A percentile compares a stretch with the other conserved stretches of the same genome.
Conservation (phyloP, 2,329 filamentous ascomycete species). For the Hypomyces rosellus region DNA sequence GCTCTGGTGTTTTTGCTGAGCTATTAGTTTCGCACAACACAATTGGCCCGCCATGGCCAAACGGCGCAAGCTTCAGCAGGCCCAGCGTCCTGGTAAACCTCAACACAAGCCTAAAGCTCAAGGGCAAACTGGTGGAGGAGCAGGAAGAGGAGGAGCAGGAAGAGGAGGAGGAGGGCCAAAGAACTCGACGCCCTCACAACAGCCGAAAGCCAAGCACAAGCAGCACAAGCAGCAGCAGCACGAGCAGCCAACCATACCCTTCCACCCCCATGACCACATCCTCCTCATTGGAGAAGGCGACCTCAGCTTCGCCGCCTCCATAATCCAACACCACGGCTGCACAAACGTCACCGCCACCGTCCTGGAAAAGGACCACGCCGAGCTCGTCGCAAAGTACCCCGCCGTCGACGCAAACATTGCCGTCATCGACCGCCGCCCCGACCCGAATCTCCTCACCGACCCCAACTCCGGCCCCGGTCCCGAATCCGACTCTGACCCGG, state of each 20-base stretch:
- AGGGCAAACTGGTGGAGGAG: conserved; percentile 1
- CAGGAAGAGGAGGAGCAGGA: neutral
- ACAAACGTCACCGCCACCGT: conserved; percentile 63
- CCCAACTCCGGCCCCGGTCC: conserved; percentile 21
- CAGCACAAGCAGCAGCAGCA: conserved; percentile 21
- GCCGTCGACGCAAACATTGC: conserved; percentile 56
- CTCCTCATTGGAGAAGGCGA: conserved; percentile 76
- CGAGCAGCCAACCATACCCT: conserved; percentile 55
- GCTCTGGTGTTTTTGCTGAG: neutral
- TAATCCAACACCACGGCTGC: conserved; percentile 61
- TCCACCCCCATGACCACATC: conserved; percentile 59
- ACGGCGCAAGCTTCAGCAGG: conserved; percentile 35
- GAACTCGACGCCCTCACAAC: conserved; percentile 7
- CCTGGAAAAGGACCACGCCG: conserved; percentile 50
- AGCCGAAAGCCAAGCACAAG: conserved; percentile 13
- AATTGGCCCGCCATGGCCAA: conserved; percentile 27
- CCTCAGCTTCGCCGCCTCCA: conserved; percentile 66
- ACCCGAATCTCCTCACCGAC: conserved; percentile 13
- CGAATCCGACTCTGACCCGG: neutral
- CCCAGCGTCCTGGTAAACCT: conserved; percentile 9
- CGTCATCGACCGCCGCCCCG: conserved; percentile 31
- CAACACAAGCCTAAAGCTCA: conserved; percentile 4
- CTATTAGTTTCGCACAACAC: neutral
- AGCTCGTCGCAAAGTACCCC: conserved; percentile 68
- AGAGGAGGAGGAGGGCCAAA: conserved; percentile 9